A percentile compares a stretch with the other conserved stretches of the same genome.
Conservation (phyloP, 768 basidiomycete genomes). For the Boletus rufocinnamomeus region DNA sequence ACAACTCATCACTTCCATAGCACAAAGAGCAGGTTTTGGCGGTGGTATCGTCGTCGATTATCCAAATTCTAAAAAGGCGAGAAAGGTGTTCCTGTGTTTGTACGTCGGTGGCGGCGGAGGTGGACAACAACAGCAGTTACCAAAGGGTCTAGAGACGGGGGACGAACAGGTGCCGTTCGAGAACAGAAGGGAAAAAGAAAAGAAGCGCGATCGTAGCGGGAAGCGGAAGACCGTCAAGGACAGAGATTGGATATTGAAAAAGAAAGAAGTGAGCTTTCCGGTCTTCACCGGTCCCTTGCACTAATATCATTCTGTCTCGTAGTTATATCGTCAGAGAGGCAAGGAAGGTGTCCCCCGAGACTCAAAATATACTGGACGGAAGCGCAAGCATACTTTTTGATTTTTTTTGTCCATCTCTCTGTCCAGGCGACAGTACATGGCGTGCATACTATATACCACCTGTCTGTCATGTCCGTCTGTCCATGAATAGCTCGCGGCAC, state of each 20-base stretch:
- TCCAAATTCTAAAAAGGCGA: constrained; percentile 94
- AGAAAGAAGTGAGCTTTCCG: constrained; percentile 77
- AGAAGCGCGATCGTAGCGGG: constrained; percentile 54
- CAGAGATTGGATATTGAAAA: constrained; percentile 92
- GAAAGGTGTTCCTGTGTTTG: constrained; percentile 91
- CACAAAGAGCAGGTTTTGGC: constrained; percentile 94
- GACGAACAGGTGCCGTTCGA: constrained; percentile 72
- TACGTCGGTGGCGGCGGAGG: constrained; percentile 80
- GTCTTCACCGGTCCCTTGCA: not conserved
- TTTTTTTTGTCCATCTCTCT: constrained; percentile 4
- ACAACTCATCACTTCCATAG: constrained; percentile 88
- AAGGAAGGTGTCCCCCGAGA: constrained; percentile 84
- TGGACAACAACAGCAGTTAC: constrained; percentile 62
- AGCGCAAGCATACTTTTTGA: constrained; percentile 77
- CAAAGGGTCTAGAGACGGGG: constrained; percentile 74
- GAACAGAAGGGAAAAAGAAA: constrained; percentile 70
- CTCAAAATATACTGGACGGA: constrained; percentile 92
- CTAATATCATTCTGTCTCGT: constrained; percentile 5
- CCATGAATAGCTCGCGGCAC: constrained; percentile 46
- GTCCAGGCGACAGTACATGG: not conserved
- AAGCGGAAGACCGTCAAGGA: constrained; percentile 76
- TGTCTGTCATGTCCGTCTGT: constrained; percentile 31
- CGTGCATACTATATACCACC: constrained; percentile 13
- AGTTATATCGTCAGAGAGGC: constrained; percentile 84
- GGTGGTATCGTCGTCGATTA: constrained; percentile 97